phyloP scores from a whole-genome alignment of 768 basidiomycete species.

The Lentinula sp. region DNA sequence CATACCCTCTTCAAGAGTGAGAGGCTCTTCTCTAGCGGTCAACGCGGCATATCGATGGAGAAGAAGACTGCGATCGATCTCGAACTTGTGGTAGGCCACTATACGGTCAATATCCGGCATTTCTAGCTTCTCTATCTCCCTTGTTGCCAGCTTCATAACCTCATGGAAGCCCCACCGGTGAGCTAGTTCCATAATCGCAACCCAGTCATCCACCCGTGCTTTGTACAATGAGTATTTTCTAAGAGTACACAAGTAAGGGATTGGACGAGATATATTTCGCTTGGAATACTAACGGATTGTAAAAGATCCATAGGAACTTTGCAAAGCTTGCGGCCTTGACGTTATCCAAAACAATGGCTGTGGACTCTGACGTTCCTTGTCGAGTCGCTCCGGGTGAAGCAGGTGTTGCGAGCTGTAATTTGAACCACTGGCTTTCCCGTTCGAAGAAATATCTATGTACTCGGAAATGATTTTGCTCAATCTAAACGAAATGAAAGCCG shows the following conservation, averaged over 20 bases:
- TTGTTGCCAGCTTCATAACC: slow-evolving; percentile 51
- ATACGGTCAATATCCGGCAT: slow-evolving; percentile 49
- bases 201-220: slow-evolving; percentile 46
- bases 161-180: slow-evolving; percentile 50
- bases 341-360: slow-evolving; percentile 38
- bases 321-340: slow-evolving; percentile 34
- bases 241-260: neutral
- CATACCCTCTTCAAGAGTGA: slow-evolving; percentile 50
- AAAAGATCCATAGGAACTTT: slow-evolving; percentile 51
- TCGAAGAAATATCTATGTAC: slow-evolving; percentile 53
- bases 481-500: slow-evolving; percentile 30
- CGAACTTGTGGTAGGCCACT: slow-evolving; percentile 45
- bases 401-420: slow-evolving; percentile 24
- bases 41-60: slow-evolving; percentile 51
- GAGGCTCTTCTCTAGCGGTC: slow-evolving; percentile 41
- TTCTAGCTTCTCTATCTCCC: slow-evolving; percentile 45
- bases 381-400: slow-evolving; percentile 22
- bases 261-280: neutral
- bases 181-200: slow-evolving; percentile 50
- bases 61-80: slow-evolving; percentile 40
- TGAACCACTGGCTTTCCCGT: slow-evolving; percentile 42
- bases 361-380: slow-evolving; percentile 31
- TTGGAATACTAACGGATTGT: slow-evolving; percentile 35
- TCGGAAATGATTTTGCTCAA: slow-evolving; percentile 44
- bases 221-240: slow-evolving; percentile 56